Conservation (phyloP, 2,329 filamentous ascomycete species). For the Blastomyces gilchristii region DNA sequence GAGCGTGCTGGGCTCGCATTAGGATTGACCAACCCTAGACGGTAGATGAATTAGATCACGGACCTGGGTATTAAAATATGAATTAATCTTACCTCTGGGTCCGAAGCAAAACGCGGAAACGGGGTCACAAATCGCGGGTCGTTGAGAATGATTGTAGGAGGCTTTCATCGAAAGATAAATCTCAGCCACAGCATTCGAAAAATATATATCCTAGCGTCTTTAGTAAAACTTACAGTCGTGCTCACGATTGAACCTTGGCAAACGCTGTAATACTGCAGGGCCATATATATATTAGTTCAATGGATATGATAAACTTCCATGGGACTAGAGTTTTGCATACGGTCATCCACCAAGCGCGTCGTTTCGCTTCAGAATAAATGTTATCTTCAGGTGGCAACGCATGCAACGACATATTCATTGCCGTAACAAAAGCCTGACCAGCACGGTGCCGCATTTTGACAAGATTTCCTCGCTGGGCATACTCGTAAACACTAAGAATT, state of each 20-base stretch:
- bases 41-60: neutral
- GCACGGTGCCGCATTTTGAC: conserved; percentile 39
- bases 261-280: conserved; percentile 34
- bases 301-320: neutral
- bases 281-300: conserved; percentile 7
- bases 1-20: conserved; percentile 35
- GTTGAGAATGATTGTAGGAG: conserved; percentile 34
- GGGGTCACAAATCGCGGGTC: conserved; percentile 36
- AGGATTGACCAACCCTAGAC: conserved; percentile 35
- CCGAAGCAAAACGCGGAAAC: conserved; percentile 32
- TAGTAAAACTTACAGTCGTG: conserved; percentile 28
- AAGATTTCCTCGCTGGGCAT: conserved; percentile 37
- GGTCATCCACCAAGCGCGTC: conserved; percentile 41
- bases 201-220: neutral
- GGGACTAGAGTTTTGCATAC: conserved; percentile 21
- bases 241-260: conserved; percentile 38
- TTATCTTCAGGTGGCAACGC: conserved; percentile 25
- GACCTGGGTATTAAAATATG: neutral
- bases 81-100: conserved; percentile 29
- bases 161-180: conserved; percentile 20
- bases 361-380: conserved; percentile 32
- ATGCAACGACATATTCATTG: conserved; percentile 37
- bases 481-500: conserved; percentile 38
- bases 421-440: conserved; percentile 35
- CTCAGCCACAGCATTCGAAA: conserved; percentile 3